Conservation (phyloP, 768 basidiomycete genomes). For the Pisolithus tinctorius region DNA sequence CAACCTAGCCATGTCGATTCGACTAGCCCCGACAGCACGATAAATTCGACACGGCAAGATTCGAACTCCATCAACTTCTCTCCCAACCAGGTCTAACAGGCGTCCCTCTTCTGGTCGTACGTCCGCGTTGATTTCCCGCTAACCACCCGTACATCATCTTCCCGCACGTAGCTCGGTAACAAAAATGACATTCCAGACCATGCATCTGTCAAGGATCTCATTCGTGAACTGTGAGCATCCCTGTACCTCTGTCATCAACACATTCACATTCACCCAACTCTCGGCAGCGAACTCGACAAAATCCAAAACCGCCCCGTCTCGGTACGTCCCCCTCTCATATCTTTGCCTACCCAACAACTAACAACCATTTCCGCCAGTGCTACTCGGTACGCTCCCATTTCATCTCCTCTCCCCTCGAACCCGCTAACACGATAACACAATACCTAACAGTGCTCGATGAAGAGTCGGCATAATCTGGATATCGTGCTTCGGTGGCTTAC, state of each 20-base stretch:
- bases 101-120: slow-evolving; percentile 77
- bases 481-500: slow-evolving; percentile 87
- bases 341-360: background rate
- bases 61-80: slow-evolving; percentile 79
- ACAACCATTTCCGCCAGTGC: slow-evolving; percentile 39
- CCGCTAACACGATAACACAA: background rate
- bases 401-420: background rate
- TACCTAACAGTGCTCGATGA: slow-evolving; percentile 79
- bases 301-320: slow-evolving; percentile 78
- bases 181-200: slow-evolving; percentile 85
- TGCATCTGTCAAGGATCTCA: slow-evolving; percentile 76
- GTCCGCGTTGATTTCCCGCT: slow-evolving; percentile 19
- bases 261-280: background rate
- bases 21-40: slow-evolving; percentile 44
- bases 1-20: background rate
- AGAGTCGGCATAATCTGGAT: slow-evolving; percentile 92
- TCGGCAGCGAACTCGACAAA: slow-evolving; percentile 53
- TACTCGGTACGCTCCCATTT: slow-evolving; percentile 54
- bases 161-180: slow-evolving; percentile 64
- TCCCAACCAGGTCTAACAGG: slow-evolving; percentile 56
- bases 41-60: slow-evolving; percentile 76
- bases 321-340: slow-evolving; percentile 39
- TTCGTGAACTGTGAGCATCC: slow-evolving; percentile 57
- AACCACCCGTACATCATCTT: background rate
- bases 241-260: background rate